Conservation (phyloP, 495 filamentous ascomycete species). For the Xeromyces bisporus region DNA sequence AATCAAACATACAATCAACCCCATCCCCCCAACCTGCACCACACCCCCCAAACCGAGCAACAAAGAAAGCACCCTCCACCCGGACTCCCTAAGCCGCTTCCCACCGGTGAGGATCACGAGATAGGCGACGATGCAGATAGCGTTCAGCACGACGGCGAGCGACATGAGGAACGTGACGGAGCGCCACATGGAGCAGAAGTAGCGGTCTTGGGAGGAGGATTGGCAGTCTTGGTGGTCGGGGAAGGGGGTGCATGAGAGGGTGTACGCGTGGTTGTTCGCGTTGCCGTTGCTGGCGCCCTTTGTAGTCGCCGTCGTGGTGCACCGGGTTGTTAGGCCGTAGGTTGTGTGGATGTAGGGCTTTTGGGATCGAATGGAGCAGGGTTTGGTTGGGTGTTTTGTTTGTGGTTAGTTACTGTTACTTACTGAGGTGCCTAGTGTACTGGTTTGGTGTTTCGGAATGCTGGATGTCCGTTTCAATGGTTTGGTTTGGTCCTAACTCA, state of each 20-base stretch:
- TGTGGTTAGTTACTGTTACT: neutral
- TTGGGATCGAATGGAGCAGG: neutral
- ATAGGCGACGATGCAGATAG: conserved; percentile 58
- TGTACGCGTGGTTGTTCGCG: no score
- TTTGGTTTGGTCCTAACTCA: conserved; percentile 9
- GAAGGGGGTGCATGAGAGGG: conserved; percentile 41
- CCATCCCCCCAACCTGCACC: conserved; percentile 53
- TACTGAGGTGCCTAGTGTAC: no score
- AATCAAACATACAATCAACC: conserved; percentile 51
- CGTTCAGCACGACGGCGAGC: conserved; percentile 59
- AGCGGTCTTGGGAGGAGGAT: conserved; percentile 45
- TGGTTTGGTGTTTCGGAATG: no score
- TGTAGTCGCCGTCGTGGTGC: no score
- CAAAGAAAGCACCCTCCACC: conserved; percentile 57
- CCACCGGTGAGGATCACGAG: conserved; percentile 59
- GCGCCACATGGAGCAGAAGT: conserved; percentile 88
- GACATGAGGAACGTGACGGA: conserved; percentile 74
- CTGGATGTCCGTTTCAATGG: no score
- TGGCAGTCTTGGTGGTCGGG: conserved; percentile 50
- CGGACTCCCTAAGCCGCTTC: conserved; percentile 51
- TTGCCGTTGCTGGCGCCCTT: no score
- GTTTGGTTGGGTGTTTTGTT: neutral
- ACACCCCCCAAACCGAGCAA: conserved; percentile 43
- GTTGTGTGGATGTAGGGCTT: no score
- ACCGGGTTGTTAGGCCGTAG: conserved; percentile 67